Percentiles rank a stretch among this genome's conserved stretches.
Evolutionary conservation across 352 stramenopile genomes (phyloP).

Genomic region (Globisporangium paroecandrum): DNA sequence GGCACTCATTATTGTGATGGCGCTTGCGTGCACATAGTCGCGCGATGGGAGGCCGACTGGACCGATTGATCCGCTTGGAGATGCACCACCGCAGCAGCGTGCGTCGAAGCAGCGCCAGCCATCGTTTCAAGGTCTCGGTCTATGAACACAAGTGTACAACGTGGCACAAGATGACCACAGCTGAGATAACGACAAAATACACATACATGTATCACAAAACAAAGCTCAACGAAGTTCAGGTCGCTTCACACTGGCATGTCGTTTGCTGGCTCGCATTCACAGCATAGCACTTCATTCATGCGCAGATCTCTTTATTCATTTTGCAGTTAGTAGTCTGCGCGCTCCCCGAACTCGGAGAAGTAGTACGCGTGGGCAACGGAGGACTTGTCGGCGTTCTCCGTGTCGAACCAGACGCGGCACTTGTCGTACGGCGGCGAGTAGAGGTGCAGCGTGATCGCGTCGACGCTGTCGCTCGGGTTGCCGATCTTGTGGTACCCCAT

Average conservation of each 20-base stretch:
- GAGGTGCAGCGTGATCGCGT: constrained; percentile 76
- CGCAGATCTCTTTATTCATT: background rate
- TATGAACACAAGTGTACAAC: constrained; percentile 20
- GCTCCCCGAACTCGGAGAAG: constrained; percentile 73
- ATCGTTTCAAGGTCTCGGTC: constrained; percentile 54
- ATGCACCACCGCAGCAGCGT: constrained; percentile 28
- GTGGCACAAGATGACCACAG: constrained; percentile 2
- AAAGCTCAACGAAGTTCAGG: background rate
- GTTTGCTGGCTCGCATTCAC: background rate
- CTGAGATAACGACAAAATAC: background rate
- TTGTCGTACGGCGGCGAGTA: constrained; percentile 80
- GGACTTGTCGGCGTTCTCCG: constrained; percentile 42
- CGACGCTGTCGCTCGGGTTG: constrained; percentile 34
- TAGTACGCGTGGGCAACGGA: constrained; percentile 69
- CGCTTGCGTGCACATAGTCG: constrained; percentile 30
- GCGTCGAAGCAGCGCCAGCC: constrained; percentile 54
- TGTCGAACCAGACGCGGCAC: constrained; percentile 80
- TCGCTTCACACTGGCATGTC: background rate
- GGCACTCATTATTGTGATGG: background rate
- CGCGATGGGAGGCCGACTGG: constrained; percentile 34
- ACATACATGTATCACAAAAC: background rate
- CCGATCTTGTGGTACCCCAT: constrained; percentile 85
- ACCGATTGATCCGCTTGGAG: constrained; percentile 60
- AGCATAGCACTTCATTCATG: background rate
- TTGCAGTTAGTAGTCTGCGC: constrained; percentile 30